A percentile compares a stretch with the other conserved stretches of the same genome.
phyloP scores from a whole-genome alignment of 2,329 filamentous ascomycete species.

The Aspergillus spinulosporus region DNA sequence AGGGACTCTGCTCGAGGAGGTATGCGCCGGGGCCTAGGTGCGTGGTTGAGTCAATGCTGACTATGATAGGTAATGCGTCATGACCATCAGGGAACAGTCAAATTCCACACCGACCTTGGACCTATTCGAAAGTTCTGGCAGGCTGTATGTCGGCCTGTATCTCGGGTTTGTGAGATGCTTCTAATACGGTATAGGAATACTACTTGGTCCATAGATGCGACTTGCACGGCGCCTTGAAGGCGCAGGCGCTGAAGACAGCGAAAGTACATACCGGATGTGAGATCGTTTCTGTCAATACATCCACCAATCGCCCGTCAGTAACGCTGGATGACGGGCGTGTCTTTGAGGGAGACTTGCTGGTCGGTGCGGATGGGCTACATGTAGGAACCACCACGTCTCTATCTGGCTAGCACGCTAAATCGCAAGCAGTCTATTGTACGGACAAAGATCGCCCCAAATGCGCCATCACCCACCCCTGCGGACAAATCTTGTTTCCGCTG shows the following conservation, averaged over 20 bases:
- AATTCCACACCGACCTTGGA: constrained; percentile 21
- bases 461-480: constrained; percentile 20
- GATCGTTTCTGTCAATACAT: constrained; percentile 22
- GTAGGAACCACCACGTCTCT: constrained; percentile 10
- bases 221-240: constrained; percentile 41
- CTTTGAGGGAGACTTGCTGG: constrained; percentile 25
- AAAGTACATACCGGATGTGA: constrained; percentile 26
- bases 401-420: neutral
- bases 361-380: constrained; percentile 31
- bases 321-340: constrained; percentile 23
- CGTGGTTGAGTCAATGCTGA: neutral
- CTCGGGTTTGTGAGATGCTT: too few relatives aligned
- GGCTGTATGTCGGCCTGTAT: constrained; percentile 19
- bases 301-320: constrained; percentile 18
- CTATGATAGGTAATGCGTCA: constrained; percentile 23
- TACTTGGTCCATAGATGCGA: constrained; percentile 46
- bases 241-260: constrained; percentile 30
- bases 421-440: constrained; percentile 26
- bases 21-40: neutral
- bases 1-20: constrained; percentile 27
- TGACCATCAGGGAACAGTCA: constrained; percentile 19
- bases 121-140: constrained; percentile 25
- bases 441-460: constrained; percentile 18
- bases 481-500: constrained; percentile 32
- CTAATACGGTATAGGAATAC: constrained; percentile 26